Base-by-base conservation (phyloP, 768 basidiomycete genomes). In the Lactarius evosmus region DNA sequence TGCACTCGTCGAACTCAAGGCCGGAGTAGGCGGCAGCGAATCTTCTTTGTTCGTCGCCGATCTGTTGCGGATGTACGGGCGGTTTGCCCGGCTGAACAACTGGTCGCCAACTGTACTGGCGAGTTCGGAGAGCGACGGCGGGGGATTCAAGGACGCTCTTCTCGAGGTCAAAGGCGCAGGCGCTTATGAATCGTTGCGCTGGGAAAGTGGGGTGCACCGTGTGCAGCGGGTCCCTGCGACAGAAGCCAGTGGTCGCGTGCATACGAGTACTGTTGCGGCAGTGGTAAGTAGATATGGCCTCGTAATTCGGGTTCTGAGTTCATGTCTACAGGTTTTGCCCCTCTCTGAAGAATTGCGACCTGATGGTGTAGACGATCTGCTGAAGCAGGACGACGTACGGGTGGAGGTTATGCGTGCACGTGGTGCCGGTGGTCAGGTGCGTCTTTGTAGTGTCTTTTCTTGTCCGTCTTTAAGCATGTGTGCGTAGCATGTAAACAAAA, bases 171-270 rank as follows among this genome's bases (percentile, higher is more conserved):
- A 87, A 64, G 92, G 93, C 0, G 75, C 82, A 1, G 88, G 89
- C 0, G 86, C 85, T 11, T 98, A 91, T 69, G 95, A 95, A 63
- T 74, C 78, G 1, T 73, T 98, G 58, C 78, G 87, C 40, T 95
- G 89, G 86, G 97, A 99, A 74, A 94, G 90, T 63, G 97, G 97
- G 2, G 94, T 99, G 0, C 97, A 98, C 76, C 82, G 97, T 2
- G 94, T 99, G 0, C 96, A 98, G 76, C 76, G 97, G 46, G 91
- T 98, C 1, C 97, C 97, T 1, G 85, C 85, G 9, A 98, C 95
- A 4, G 96, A 98, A 69, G 79, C 88, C 2, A 86, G 84, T 63
- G 96, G 96, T 6, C 79, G 96, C 55, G 85, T 91, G 32, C 97
- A 98, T 71, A 96, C 96, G 0, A 95, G 93, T 69, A 96, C 96